Base-by-base conservation (phyloP, 176 grass and related monocot species). In the Zea mays region DNA sequence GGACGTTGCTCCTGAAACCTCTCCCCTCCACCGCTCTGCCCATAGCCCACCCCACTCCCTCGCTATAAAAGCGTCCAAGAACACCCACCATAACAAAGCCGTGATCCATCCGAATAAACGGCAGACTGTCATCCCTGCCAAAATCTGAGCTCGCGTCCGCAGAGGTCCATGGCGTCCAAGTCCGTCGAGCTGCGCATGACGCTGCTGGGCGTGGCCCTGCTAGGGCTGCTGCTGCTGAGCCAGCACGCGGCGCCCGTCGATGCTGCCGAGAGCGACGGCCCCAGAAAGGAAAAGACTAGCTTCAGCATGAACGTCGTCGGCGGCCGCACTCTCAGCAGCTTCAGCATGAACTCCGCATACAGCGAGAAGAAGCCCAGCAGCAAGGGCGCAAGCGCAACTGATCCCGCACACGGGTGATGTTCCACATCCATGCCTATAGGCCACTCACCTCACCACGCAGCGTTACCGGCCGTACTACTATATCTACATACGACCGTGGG, bases 151-250 rank as follows among this genome's bases (percentile, higher is more conserved):
- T 27, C 39, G 2, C 37, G 64, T 65, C 16, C 55, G 10, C 45
- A 62, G 45, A 44, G 47, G 59, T 13, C 57, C 17, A 88, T 88
- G 86, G 71, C 81, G 19, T 68, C 71, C 46, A 88, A 74, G 41
- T 80, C 19, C 82, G 42, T 68, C 71, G 86, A 88, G 77, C 46
- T 88, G 58, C 86, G 86, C 71, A n/a, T 85, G 65, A 65, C 72
- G 55, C 40, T 88, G 7, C 77, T 88, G 7, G 27, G 77, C 58
- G 40, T 88, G n/a, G 77, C 86, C 5, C 72, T 88, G 3, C n/a
- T 88, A 5, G 82, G 77, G 5, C 47, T 88, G 33, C 77, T 88
- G 7, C 71, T 88, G 39, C 65, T 88, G 48, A 64, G 71, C 77
- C 71, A 81, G 65, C 16, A 38, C 57, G 71, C 72, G 35, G 86